Evolutionary conservation across 176 grass and related monocot species (phyloP), one percentile per base, ranked within the genome.

Genomic region (Eragrostis curvula): DNA sequence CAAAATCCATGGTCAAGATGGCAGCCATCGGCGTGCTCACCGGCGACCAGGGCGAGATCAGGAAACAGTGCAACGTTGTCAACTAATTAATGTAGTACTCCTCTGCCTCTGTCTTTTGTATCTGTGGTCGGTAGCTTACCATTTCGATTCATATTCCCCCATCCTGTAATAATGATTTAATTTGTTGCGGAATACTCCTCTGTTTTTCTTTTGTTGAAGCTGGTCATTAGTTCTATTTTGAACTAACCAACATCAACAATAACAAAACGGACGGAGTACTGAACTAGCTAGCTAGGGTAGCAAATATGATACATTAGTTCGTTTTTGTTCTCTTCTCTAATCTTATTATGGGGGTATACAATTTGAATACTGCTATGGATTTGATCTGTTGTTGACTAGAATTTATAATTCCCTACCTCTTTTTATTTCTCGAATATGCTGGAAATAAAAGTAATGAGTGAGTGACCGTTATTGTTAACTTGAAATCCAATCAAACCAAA

Each of bases 1-100:
- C 67, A 1, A 69, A 80, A 12, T 94, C 92, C 66, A 94, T 94
- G 79, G 76, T 71, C 39, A 91, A 82, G 80, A 94, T 94, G 92
- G 81, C 84, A 21, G 60, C 16, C 47, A 12, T 94, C 29, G 84
- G 46, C 1, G 89, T 91, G 70, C 86, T 94, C 66, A 94, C 92
- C 29, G 92, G 83, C 0, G 29, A 8, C 0, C 79, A 85, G 58
- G 92, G 92, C 0, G 86, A 89, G 92, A 86, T 94, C 80, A 94
- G 92, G 76, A 91, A 68, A 18, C 91, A 86, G 30, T 94, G 92
- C 77, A 56, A 79, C 43, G 24, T 83, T 44, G 83, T 87, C 36
- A 94, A 94, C 63, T 87, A 51, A 27, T 20, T 55, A 55, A 18
- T 43, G 8, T 4, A 43, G 42, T 43, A 43, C 42, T 43, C 42